These are phyloP conservation scores for Gyromitra esculenta DNA, from an alignment of 2,329 filamentous ascomycete species.

Conservation along the genomic window DNA sequence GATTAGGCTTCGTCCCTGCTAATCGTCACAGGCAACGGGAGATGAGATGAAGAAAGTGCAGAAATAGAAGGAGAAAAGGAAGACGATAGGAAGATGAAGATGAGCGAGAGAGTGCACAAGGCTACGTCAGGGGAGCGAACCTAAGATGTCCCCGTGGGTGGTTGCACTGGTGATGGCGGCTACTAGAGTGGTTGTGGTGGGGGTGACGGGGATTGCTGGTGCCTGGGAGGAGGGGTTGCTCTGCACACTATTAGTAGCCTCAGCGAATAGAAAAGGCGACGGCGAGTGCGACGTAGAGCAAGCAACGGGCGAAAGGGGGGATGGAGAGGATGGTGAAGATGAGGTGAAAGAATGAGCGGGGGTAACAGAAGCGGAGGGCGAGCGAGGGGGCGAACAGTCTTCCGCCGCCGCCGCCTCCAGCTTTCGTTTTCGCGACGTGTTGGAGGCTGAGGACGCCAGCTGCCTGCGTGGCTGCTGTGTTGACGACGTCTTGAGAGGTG, in stretches of 20 bases:
- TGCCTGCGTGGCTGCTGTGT: conserved; percentile 52
- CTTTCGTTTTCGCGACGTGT: conserved; percentile 53
- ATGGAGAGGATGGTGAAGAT: conserved; percentile 37
- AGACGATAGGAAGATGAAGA: not conserved
- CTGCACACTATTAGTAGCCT: conserved; percentile 22
- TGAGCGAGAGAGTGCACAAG: not conserved
- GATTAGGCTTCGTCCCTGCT: conserved; percentile 19
- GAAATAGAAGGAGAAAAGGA: not conserved
- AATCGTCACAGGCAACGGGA: conserved; percentile 3
- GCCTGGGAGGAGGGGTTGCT: conserved; percentile 46
- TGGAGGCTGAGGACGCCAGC: conserved; percentile 53
- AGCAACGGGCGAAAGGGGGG: conserved; percentile 38
- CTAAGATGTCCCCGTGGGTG: conserved; percentile 36
- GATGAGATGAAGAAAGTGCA: conserved; percentile 1
- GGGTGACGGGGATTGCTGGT: conserved; percentile 48
- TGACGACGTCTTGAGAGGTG: conserved; percentile 49
- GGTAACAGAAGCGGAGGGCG: conserved; percentile 36
- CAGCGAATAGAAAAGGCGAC: conserved; percentile 40
- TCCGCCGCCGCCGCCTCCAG: conserved; percentile 48
- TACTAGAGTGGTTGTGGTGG: conserved; percentile 37
- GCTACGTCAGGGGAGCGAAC: conserved; percentile 40
- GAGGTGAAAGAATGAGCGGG: conserved; percentile 43
- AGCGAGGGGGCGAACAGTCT: conserved; percentile 43
- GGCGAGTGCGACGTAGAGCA: conserved; percentile 48
- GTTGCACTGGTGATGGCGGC: conserved; percentile 24